A percentile compares a stretch with the other conserved stretches of the same genome.
Evolutionary conservation across 192 early-diverging fungal genomes (phyloP).

Genomic region (Coemansia sp.): DNA sequence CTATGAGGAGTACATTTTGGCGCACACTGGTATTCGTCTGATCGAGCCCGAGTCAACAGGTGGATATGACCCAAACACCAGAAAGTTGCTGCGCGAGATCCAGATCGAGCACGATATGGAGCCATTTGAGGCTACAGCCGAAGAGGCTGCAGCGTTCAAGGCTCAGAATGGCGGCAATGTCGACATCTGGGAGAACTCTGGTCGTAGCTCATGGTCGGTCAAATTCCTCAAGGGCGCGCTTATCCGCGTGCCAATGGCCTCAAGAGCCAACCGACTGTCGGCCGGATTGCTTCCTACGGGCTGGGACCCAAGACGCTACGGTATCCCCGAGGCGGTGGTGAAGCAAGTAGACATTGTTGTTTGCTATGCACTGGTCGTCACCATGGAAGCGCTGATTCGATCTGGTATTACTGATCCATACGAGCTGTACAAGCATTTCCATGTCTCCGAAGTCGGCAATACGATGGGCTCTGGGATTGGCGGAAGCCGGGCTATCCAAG

Average conservation of each 20-base stretch:
- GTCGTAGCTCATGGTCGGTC: constrained; percentile 75
- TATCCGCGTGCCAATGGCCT: constrained; percentile 89
- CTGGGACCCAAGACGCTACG: constrained; percentile 90
- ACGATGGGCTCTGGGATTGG: constrained; percentile 88
- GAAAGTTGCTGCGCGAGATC: constrained; percentile 87
- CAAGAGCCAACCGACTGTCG: constrained; percentile 77
- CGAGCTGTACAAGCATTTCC: constrained; percentile 96
- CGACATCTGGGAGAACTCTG: constrained; percentile 58
- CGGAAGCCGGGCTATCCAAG: constrained; percentile 76
- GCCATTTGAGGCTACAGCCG: constrained; percentile 83
- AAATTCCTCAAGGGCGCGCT: constrained; percentile 85
- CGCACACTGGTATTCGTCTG: constrained; percentile 92
- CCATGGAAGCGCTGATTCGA: constrained; percentile 88
- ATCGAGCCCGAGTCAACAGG: constrained; percentile 86
- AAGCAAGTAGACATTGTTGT: constrained; percentile 91
- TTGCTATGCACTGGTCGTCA: constrained; percentile 85
- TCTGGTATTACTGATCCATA: constrained; percentile 96
- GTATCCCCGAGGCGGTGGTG: constrained; percentile 89
- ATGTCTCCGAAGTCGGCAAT: constrained; percentile 94
- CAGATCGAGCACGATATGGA: constrained; percentile 87
- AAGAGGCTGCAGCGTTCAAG: constrained; percentile 89
- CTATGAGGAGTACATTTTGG: constrained; percentile 90
- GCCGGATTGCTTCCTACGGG: constrained; percentile 93
- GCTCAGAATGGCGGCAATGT: constrained; percentile 80
- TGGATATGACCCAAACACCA: constrained; percentile 88